Evolutionary conservation across 768 basidiomycete species (phyloP).

Genomic region (Boletus patriciae): DNA sequence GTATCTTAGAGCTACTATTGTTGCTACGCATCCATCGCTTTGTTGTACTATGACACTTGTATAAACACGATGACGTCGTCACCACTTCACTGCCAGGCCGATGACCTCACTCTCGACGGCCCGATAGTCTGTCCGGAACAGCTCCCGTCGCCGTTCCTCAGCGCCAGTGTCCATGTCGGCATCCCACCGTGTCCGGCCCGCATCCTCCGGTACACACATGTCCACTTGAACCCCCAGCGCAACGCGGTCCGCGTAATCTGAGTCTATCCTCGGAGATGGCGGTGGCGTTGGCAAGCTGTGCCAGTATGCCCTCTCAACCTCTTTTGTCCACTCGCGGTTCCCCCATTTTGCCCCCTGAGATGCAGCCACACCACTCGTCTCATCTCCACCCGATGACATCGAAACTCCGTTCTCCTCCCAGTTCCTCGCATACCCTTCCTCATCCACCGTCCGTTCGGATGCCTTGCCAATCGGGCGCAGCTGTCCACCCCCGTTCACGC

Average conservation of each 20-base stretch:
- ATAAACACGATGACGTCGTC: constrained; percentile 19
- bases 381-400: constrained; percentile 15
- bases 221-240: constrained; percentile 43
- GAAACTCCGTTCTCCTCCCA: constrained; percentile 58
- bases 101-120: constrained; percentile 85
- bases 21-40: constrained; percentile 15
- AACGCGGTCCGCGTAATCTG: constrained; percentile 36
- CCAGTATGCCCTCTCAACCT: constrained; percentile 88
- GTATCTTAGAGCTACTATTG: constrained; percentile 34
- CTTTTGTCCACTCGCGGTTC: constrained; percentile 76
- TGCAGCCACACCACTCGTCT: background rate
- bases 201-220: constrained; percentile 35
- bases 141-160: constrained; percentile 42
- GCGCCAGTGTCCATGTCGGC: constrained; percentile 42
- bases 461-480: constrained; percentile 22
- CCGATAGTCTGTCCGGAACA: constrained; percentile 78
- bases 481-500: constrained; percentile 97
- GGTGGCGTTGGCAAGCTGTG: constrained; percentile 47
- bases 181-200: constrained; percentile 37
- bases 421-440: constrained; percentile 65
- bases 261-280: constrained; percentile 35
- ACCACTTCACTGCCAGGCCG: constrained; percentile 78
- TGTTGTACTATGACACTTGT: constrained; percentile 24
- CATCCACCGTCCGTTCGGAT: constrained; percentile 41
- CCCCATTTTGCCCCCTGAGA: constrained; percentile 69